A percentile compares a stretch with the other conserved stretches of the same genome.
These are phyloP conservation scores for Euryodendron excelsum DNA, from an alignment of 148 eudicot genomes.

Conservation along the genomic window DNA sequence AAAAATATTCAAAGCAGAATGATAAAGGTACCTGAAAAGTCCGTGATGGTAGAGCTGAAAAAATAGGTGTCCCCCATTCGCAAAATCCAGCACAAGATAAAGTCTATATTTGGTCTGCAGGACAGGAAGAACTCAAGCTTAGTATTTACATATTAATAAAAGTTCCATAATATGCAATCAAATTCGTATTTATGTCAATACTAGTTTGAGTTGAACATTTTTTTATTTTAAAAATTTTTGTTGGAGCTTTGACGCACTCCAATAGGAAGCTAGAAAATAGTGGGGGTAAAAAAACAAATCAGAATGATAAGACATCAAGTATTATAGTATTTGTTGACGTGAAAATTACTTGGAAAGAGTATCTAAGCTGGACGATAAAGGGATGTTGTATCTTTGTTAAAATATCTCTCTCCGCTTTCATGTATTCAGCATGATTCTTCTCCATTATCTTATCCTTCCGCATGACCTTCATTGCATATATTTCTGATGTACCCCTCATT, in stretches of 20 bases:
- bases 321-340: no score
- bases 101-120: slow-evolving; percentile 88
- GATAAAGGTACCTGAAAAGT: slow-evolving; percentile 55
- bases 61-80: slow-evolving; percentile 91
- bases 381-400: slow-evolving; percentile 83
- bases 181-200: no score
- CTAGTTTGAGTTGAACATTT: no score
- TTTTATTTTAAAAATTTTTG: no score
- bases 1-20: neutral
- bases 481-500: slow-evolving; percentile 70
- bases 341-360: slow-evolving; percentile 88
- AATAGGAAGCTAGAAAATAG: no score
- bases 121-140: slow-evolving; percentile 7
- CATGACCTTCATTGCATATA: slow-evolving; percentile 93
- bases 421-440: slow-evolving; percentile 83
- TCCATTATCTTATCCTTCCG: slow-evolving; percentile 89
- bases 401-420: slow-evolving; percentile 89
- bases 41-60: slow-evolving; percentile 83
- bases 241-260: no score
- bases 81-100: slow-evolving; percentile 80
- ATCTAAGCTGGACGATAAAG: slow-evolving; percentile 79
- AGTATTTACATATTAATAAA: neutral
- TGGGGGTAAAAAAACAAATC: no score
- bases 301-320: no score
- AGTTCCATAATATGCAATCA: no score